Evolutionary conservation across 768 basidiomycete genomes (phyloP).

Genomic region (Hortiboletus campestris): DNA sequence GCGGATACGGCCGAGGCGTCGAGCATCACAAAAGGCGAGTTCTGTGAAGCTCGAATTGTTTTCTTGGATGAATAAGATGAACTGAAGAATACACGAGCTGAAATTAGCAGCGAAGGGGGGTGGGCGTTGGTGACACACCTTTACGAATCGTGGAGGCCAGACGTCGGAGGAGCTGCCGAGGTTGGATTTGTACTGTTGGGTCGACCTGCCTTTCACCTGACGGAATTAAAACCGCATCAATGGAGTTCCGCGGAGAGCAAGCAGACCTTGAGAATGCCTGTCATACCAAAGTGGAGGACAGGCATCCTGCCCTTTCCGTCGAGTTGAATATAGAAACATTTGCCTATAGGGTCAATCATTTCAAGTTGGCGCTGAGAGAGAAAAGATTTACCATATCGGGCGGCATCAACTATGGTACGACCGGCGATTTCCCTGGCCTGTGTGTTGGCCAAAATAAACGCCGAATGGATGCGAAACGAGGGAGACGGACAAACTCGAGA

Average conservation of each 20-base stretch:
- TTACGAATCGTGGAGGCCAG: constrained; percentile 70
- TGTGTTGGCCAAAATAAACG: neutral
- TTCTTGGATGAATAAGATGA: constrained; percentile 58
- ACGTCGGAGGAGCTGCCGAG: constrained; percentile 39
- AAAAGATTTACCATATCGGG: constrained; percentile 49
- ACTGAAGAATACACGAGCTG: constrained; percentile 36
- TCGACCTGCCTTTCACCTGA: constrained; percentile 47
- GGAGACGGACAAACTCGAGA: constrained; percentile 55
- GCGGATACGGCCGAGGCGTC: constrained; percentile 69
- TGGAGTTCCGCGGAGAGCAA: neutral
- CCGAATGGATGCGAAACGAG: constrained; percentile 3
- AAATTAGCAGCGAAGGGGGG: neutral
- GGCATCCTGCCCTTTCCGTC: constrained; percentile 60
- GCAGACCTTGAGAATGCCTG: constrained; percentile 70
- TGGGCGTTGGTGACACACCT: constrained; percentile 36
- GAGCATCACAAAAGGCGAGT: constrained; percentile 70
- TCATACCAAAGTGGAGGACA: constrained; percentile 83
- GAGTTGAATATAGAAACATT: constrained; percentile 66
- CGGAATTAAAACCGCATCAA: neutral
- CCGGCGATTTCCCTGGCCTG: constrained; percentile 56
- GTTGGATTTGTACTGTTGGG: constrained; percentile 49
- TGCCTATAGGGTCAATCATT: constrained; percentile 38
- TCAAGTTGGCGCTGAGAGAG: neutral
- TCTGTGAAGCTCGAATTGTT: constrained; percentile 37
- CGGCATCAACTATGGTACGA: constrained; percentile 45